Base-by-base conservation (phyloP, 345 rosid genomes). In the Aquilaria yunnanensis region DNA sequence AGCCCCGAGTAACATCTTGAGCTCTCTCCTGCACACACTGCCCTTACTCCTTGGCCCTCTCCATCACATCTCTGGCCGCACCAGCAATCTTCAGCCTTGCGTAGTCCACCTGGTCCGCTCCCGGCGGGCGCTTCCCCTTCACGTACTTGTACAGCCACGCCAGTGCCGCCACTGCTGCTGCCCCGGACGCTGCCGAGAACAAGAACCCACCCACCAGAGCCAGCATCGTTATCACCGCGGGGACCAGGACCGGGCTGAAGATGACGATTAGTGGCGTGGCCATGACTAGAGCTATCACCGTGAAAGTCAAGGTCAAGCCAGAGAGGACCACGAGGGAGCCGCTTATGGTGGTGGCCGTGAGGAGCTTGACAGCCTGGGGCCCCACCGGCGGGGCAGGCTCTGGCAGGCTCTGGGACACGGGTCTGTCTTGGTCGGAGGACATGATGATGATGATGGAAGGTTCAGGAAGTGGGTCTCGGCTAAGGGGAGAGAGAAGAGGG, bases 81-180 rank as follows among this genome's bases (percentile, higher is more conserved):
- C 55, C 72, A 0, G 77, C 71, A 12, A 83, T 43, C 76, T 32
- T 74, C 63, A 31, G 45, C 64, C 79, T 67, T 6, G 83, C 84
- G 12, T 76, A 66, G 45, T 84, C 94, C 56, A 91, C 69, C 72
- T 72, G 73, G 43, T 84, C 90, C 1, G 88, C 82, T 6, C 92
- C 90, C 32, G 54, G 56, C 4, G 90, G 96, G 14, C 77, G 92
- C 66, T 81, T 81, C 29, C 92, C 92, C 0, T 75, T 68, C n/a
- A 75, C 63, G 52, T 79, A 89, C 13, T 62, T 74, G 67, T 86
- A 86, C n/a, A 85, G 74, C 98, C 96, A 92, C 46, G 84, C 23
- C 16, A 86, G 32, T 14, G 80, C 65, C 56, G 80, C 67, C 33
- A 79, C 34, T 1, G 90, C 94, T 9, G 85, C 85, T 61, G 74